Evolutionary conservation across 2,329 filamentous ascomycete species (phyloP), one percentile per base, ranked within the genome.

Genomic region (Hymenoscyphus fructigenus): DNA sequence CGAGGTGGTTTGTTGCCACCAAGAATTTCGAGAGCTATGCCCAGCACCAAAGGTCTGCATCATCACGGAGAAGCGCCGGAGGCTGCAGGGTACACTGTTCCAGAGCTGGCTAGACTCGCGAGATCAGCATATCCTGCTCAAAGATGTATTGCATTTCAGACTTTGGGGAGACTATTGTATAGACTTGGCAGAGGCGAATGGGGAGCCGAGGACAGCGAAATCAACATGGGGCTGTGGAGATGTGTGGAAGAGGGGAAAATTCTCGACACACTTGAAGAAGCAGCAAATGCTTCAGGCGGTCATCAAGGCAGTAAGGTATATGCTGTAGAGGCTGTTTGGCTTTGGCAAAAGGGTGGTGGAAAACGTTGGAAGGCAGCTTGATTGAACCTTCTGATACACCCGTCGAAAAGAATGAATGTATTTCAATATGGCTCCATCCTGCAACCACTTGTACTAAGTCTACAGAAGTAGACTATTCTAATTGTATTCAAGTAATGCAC

Each of bases 1-100:
- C 85, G 84, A 60, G 95, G 94, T 67, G 84, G 84, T 0, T 83
- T 99, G 2, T 83, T 99, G 14, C 87, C 94, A 0, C 95, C 95
- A 0, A 84, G 87, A 59, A 84, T 87, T 38, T 88, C 92, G 29
- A 84, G 93, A 63, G 82, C 85, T 1, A 88, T 98, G 29, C 91
- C 94, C 5, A 86, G 87, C 0, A 88, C 87, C 14, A 86, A 89
- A 66, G 95, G 95, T 0, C 83, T 99, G 15, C 95, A 99, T 77
- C 94, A 99, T 77, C 95, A 99, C 76, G 93, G 91, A 68, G 88
- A 93, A 65, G 93, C 94, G 1, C 95, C 95, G 17, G 92, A 96
- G 77, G 92, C 93, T 1, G 95, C 95, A 0, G 95, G 95, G 0
- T 99, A 99, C 78, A 98, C 95, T 0, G 85, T 99, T 34, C 87